Conservation (phyloP, 805 yeast genomes). For the Zygosaccharomyces lentus region DNA sequence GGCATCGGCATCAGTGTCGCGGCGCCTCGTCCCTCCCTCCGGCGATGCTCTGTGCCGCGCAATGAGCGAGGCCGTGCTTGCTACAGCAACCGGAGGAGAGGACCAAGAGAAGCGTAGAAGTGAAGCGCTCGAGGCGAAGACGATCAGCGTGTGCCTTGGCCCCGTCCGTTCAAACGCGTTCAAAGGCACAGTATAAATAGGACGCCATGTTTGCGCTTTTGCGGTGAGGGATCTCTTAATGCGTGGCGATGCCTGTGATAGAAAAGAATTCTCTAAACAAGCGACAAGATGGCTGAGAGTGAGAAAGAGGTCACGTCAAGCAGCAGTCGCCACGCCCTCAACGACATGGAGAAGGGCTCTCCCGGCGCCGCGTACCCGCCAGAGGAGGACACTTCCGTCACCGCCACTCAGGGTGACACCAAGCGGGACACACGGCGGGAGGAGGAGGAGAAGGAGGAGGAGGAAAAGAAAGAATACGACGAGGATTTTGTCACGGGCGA, state of each 20-base stretch:
- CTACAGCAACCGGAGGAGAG: no score
- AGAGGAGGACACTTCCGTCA: neutral
- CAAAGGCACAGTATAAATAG: slow-evolving; percentile 1
- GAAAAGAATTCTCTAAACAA: neutral
- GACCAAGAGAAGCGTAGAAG: no score
- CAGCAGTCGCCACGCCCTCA: neutral
- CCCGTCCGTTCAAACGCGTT: slow-evolving; percentile 3
- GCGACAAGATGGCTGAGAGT: slow-evolving; percentile 1
- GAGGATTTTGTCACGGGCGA: neutral
- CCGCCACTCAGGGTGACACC: no score
- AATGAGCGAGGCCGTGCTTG: no score
- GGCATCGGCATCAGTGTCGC: no score
- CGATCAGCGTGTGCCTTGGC: no score
- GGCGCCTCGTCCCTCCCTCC: neutral
- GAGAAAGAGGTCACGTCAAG: neutral
- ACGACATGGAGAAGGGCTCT: neutral
- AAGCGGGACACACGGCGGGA: no score
- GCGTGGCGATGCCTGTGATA: no score
- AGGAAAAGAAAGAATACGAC: neutral
- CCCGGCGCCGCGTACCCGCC: neutral
- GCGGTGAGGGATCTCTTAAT: neutral
- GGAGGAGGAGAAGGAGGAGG: neutral
- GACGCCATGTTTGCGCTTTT: neutral
- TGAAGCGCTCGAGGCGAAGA: no score
- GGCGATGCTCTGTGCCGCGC: neutral